Evolutionary conservation across 306 rosid species (phyloP).

Genomic region (Parietaria judaica): DNA sequence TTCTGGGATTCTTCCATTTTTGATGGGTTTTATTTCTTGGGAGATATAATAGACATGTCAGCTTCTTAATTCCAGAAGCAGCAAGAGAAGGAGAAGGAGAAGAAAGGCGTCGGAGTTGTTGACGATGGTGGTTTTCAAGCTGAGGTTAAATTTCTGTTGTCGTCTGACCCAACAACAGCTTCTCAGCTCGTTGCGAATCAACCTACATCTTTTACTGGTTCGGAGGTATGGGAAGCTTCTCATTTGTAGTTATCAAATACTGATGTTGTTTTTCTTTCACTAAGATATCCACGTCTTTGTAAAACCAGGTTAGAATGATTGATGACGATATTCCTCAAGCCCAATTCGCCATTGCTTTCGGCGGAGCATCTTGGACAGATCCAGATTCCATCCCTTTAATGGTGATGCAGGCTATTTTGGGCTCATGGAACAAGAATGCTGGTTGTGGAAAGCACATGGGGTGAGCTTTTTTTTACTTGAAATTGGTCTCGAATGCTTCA

Average conservation of each 20-base stretch:
- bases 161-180: constrained; percentile 70
- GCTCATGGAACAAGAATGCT: constrained; percentile 84
- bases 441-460: constrained; percentile 98
- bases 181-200: constrained; percentile 65
- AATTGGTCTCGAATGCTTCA: not conserved
- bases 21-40: too few species aligned
- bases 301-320: constrained; percentile 75
- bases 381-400: constrained; percentile 87
- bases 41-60: too few species aligned
- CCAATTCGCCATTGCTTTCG: constrained; percentile 89
- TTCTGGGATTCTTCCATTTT: too few species aligned
- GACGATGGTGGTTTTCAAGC: too few species aligned
- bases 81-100: too few species aligned
- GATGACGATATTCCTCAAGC: constrained; percentile 84
- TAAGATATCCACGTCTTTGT: constrained; percentile 12
- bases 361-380: constrained; percentile 95
- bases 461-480: constrained; percentile 29
- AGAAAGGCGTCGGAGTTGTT: too few species aligned
- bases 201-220: constrained; percentile 84
- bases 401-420: constrained; percentile 99
- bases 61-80: too few species aligned
- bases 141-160: too few species aligned
- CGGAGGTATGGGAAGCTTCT: constrained; percentile 53
- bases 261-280: not conserved
- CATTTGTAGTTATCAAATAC: not conserved